Base-by-base conservation (phyloP, 768 basidiomycete species). In the Leucocoprinus birnbaumii region DNA sequence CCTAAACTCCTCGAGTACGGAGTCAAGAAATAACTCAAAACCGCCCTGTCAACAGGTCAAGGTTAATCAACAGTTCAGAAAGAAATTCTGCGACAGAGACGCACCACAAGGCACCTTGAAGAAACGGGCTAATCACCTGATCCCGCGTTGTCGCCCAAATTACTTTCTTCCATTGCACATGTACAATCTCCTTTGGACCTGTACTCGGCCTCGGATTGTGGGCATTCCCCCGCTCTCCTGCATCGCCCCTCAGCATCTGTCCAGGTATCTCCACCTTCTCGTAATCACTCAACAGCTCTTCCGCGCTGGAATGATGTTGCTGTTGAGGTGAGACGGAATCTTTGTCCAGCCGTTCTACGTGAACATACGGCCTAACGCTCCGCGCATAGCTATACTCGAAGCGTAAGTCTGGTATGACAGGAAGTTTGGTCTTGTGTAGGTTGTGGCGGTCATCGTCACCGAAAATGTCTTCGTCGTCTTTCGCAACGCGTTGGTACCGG, bases 351-450 rank as follows among this genome's bases (percentile, higher is more conserved):
- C 53, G 46, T 40, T 55, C 53, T 3, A 55, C 37, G 18, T 55
- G 53, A 47, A 84, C 69, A 62, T 75, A 83, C 7, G 75, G 73
- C 22, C 71, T 74, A 58, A 89, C 75, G 59, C 83, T 86, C 58
- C 76, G 78, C 54, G 89, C 57, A 66, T 87, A 91, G 48, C 80
- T 84, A 55, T 82, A 78, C 63, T 91, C 89, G 71, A 89, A 89
- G 24, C 89, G 86, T 35, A 90, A 71, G 65, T 91, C 89, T 24
- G 88, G 87, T 50, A 90, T 83, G 41, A 70, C 64, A 22, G 83
- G 80, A n/a, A 84, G 65, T 48, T 73, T 9, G 86, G 81, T 70
- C 93, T 91, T 11, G 91, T 90, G 53, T 93, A 91, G 0, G 89
- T 89, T 0, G 89, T 94, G 65, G 87, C 90, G 16, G 85, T 11